A percentile compares a stretch with the other conserved stretches of the same genome.
These are phyloP conservation scores for Grosmannia serpens DNA, from an alignment of 2,329 filamentous ascomycete genomes.

Conservation along the genomic window DNA sequence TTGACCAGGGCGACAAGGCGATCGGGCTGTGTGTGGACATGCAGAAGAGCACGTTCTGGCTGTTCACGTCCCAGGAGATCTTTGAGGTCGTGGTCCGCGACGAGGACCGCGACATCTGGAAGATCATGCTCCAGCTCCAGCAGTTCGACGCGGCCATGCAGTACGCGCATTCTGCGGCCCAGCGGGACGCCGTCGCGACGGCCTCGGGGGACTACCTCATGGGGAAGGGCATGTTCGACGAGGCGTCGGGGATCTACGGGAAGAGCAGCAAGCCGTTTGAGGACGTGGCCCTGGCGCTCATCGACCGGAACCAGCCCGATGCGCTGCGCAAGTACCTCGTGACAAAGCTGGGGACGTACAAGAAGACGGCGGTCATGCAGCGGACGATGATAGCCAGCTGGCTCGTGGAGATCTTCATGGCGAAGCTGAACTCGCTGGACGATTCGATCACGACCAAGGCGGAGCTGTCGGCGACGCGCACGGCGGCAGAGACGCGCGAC, in stretches of 20 bases:
- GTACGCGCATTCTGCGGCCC: slow-evolving; percentile 66
- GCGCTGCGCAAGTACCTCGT: slow-evolving; percentile 81
- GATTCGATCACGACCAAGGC: slow-evolving; percentile 87
- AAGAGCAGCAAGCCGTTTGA: slow-evolving; percentile 96
- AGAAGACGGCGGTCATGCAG: slow-evolving; percentile 81
- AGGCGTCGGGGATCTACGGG: slow-evolving; percentile 84
- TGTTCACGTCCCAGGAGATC: slow-evolving; percentile 83
- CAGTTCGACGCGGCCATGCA: slow-evolving; percentile 81
- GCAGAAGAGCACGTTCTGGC: slow-evolving; percentile 95
- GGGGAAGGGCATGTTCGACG: slow-evolving; percentile 66
- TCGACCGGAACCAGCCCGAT: slow-evolving; percentile 83
- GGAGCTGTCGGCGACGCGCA: slow-evolving; percentile 58
- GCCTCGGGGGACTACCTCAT: slow-evolving; percentile 85
- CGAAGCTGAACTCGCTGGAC: slow-evolving; percentile 86
- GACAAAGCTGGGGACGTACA: slow-evolving; percentile 70
- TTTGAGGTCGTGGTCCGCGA: slow-evolving; percentile 87
- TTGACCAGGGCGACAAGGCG: slow-evolving; percentile 66
- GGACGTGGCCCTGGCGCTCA: slow-evolving; percentile 82
- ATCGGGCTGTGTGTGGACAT: slow-evolving; percentile 81
- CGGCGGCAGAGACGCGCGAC: slow-evolving; percentile 49
- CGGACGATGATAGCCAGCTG: slow-evolving; percentile 90
- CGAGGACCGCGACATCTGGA: slow-evolving; percentile 89
- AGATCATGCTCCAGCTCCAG: slow-evolving; percentile 76
- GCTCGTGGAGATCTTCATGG: slow-evolving; percentile 95
- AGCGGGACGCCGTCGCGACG: slow-evolving; percentile 85